Evolutionary conservation across 2,329 filamentous ascomycete species (phyloP), one percentile per base, ranked within the genome.

Genomic region (Parastagonospora avenae): DNA sequence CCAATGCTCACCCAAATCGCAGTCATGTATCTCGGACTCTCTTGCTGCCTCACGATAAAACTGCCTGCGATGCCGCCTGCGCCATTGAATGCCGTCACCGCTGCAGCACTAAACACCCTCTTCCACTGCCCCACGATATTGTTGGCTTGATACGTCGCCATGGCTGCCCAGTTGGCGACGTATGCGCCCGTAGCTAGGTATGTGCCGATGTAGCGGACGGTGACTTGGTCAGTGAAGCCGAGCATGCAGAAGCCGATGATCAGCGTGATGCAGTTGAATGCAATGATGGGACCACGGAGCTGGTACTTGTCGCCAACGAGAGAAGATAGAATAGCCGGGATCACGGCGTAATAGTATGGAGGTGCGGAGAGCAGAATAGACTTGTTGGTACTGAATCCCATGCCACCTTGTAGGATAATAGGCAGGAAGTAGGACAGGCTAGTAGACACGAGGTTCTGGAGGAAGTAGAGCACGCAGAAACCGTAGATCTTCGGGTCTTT

Each of bases 1-100:
- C 81, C 85, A 50, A 89, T 86, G 10, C 82, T 85, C 11, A 88
- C 79, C 85, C 85, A 89, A 11, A 89, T 80, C 2, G 86, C 86
- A 2, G 86, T 89, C 50, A 77, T 68, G 67, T 89, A 89, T 49
- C 76, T 71, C 6, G 86, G 86, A 2, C 84, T 85, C 64, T 89
- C 85, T 8, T 77, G 68, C 53, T 81, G 77, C 24, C 82, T 76
- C 2, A 89, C 84, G 56, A 89, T 87, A 63, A 84, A 89, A 62
- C 82, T 85, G 1, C 85, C 85, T 1, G 85, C 85, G 52, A 88
- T 85, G 0, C 84, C 85, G 8, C 85, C 85, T 12, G 85, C 79
- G 0, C 85, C 85, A 57, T 87, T 87, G 62, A 78, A 80, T 8
- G 83, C 84, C 9, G 83, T 82, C 2, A 86, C 79, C 0, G 80